Conservation (phyloP, 768 basidiomycete genomes). For the Tremella mesenterica region DNA sequence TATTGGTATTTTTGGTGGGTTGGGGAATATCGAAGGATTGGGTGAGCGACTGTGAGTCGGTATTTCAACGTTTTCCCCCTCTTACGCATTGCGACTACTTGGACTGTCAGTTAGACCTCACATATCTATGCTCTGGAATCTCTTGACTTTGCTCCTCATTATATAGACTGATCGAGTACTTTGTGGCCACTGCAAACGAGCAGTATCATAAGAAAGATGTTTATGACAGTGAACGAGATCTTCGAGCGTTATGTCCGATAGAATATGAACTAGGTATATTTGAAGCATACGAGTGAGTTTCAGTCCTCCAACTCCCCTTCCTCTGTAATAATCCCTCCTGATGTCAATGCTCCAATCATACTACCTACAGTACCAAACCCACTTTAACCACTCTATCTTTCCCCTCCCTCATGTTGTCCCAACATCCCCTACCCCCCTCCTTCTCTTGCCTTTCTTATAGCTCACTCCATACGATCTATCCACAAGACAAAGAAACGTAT, state of each 20-base stretch:
- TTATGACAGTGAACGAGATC: conserved; percentile 56
- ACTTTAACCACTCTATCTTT: not conserved
- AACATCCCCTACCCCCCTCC: too few species aligned
- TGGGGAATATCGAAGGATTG: conserved; percentile 65
- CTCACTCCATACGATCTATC: too few species aligned
- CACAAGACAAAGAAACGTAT: too few species aligned
- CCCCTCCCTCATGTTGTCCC: not conserved
- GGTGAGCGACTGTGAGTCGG: conserved; percentile 61
- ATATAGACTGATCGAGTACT: too few species aligned
- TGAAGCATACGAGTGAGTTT: conserved; percentile 62
- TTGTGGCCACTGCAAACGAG: conserved; percentile 7
- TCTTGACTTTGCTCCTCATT: too few species aligned
- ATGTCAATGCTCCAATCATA: not conserved
- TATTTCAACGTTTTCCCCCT: too few species aligned
- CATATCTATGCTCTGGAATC: too few species aligned
- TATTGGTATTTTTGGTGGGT: conserved; percentile 82
- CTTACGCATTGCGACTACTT: too few species aligned
- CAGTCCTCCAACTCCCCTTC: not conserved
- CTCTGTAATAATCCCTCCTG: not conserved
- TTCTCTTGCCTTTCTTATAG: too few species aligned
- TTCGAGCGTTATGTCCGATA: conserved; percentile 71
- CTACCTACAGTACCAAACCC: not conserved
- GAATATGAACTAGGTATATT: conserved; percentile 68
- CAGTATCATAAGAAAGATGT: not conserved
- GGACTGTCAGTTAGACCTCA: too few species aligned